These are phyloP conservation scores for Boletus hoseneyae DNA, from an alignment of 1,284 basidiomycete genomes.

Conservation along the genomic window DNA sequence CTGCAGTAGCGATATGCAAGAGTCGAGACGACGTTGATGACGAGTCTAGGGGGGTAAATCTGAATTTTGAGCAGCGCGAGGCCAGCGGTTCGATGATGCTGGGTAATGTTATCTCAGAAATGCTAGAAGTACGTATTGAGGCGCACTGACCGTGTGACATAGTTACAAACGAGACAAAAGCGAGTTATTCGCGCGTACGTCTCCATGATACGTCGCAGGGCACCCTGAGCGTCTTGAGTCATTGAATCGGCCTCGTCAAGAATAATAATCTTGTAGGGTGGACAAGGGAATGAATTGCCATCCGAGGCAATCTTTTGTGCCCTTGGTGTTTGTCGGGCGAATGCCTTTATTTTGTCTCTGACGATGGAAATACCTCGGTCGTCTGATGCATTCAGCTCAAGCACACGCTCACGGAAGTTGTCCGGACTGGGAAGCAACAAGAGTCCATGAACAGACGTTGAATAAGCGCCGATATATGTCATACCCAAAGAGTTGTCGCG, in stretches of 20 bases:
- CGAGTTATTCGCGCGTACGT: conserved; percentile 95
- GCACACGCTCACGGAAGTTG: conserved; percentile 88
- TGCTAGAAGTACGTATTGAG: background rate
- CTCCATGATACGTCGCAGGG: conserved; percentile 97
- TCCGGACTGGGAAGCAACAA: conserved; percentile 68
- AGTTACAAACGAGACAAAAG: conserved; percentile 99
- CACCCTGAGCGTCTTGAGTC: conserved; percentile 99
- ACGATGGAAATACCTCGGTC: conserved; percentile 97
- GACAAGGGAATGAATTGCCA: conserved; percentile 88
- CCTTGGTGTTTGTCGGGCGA: conserved; percentile 92
- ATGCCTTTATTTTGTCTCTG: conserved; percentile 98
- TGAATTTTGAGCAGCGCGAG: conserved; percentile 99
- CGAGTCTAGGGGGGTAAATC: conserved; percentile 90
- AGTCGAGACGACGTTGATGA: conserved; percentile 76
- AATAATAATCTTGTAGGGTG: conserved; percentile 99
- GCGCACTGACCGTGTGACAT: conserved; percentile 83
- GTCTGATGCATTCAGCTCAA: conserved; percentile 99
- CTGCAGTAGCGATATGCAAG: conserved; percentile 71
- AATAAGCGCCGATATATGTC: conserved; percentile 18
- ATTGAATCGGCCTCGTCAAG: conserved; percentile 99
- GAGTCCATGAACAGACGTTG: background rate
- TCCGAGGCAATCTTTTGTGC: conserved; percentile 73
- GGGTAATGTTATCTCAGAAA: conserved; percentile 13
- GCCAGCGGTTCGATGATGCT: conserved; percentile 99
- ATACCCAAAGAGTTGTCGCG: conserved; percentile 93